Evolutionary conservation across 371 early-diverging fungal species (phyloP).

Genomic region (Syncephalastrum sp.): DNA sequence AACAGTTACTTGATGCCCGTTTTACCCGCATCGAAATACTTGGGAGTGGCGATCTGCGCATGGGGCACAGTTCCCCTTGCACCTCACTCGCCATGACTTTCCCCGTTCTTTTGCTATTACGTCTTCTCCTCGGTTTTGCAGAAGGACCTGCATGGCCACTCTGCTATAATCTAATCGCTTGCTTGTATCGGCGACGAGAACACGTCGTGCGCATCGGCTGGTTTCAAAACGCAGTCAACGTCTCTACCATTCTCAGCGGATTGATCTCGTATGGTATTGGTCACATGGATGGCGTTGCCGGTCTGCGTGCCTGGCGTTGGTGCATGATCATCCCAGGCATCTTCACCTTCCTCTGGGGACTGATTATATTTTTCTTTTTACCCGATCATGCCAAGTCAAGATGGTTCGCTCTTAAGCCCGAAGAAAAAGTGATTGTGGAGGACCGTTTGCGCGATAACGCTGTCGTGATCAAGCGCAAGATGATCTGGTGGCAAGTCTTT

Average conservation of each 20-base stretch:
- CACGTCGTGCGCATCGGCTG: conserved; percentile 15
- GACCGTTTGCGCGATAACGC: conserved; percentile 32
- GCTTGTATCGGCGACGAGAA: conserved; percentile 21
- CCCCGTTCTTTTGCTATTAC: conserved; percentile 17
- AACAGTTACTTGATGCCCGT: conserved; percentile 27
- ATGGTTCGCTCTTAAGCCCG: conserved; percentile 24
- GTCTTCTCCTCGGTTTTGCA: conserved; percentile 29
- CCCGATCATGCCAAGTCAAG: conserved; percentile 31
- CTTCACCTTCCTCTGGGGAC: conserved; percentile 22
- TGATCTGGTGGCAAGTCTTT: conserved; percentile 26
- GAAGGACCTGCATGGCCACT: conserved; percentile 14
- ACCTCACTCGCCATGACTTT: conserved; percentile 17
- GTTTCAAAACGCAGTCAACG: conserved; percentile 15
- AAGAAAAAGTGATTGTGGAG: conserved; percentile 29
- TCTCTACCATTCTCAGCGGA: conserved; percentile 47
- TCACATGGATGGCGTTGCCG: conserved; percentile 30
- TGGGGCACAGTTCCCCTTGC: conserved; percentile 21
- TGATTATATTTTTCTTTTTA: conserved; percentile 31
- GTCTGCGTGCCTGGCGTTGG: conserved; percentile 19
- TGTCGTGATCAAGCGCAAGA: conserved; percentile 4
- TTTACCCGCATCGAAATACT: conserved; percentile 18
- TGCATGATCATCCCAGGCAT: conserved; percentile 23
- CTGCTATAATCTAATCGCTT: conserved; percentile 13
- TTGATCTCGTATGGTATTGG: conserved; percentile 52
- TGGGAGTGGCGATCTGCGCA: conserved; percentile 16